These are phyloP conservation scores for Coprinopsis sp. DNA, from an alignment of 768 basidiomycete genomes.

Conservation along the genomic window DNA sequence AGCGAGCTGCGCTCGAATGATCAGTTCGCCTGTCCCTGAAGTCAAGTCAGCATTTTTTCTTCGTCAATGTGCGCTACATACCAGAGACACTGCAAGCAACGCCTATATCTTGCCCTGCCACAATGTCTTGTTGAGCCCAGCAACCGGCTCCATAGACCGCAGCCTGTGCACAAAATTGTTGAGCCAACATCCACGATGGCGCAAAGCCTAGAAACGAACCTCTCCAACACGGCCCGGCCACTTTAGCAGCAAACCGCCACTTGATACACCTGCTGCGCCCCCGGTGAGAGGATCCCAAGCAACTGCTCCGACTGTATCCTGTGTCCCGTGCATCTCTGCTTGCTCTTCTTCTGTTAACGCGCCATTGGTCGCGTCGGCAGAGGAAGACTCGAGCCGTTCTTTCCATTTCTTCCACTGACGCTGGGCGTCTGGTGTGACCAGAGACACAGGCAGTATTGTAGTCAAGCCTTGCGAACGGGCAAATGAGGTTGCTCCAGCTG, in stretches of 20 bases:
- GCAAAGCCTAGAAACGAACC: slow-evolving; percentile 30
- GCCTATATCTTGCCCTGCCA: slow-evolving; percentile 17
- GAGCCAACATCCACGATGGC: not conserved
- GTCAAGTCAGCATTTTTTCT: not conserved
- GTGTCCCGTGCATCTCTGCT: slow-evolving; percentile 33
- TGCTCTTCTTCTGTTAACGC: slow-evolving; percentile 3
- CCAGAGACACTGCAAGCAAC: slow-evolving; percentile 74
- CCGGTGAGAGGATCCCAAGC: slow-evolving; percentile 42
- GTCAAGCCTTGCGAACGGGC: slow-evolving; percentile 25
- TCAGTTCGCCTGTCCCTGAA: slow-evolving; percentile 71
- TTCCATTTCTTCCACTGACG: slow-evolving; percentile 63
- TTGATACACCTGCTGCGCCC: slow-evolving; percentile 72
- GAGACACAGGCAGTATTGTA: slow-evolving; percentile 37
- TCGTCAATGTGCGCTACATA: slow-evolving; percentile 16
- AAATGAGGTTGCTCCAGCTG: slow-evolving; percentile 57
- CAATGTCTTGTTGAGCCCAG: slow-evolving; percentile 48
- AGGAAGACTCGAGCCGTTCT: slow-evolving; percentile 28
- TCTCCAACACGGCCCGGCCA: slow-evolving; percentile 71
- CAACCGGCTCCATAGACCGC: slow-evolving; percentile 72
- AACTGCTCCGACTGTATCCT: slow-evolving; percentile 84
- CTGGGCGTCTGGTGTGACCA: slow-evolving; percentile 47
- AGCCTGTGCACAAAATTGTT: slow-evolving; percentile 38
- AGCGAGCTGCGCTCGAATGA: slow-evolving; percentile 55
- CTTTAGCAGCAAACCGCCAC: slow-evolving; percentile 79
- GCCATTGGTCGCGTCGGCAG: not conserved